Evolutionary conservation across 495 filamentous ascomycete species (phyloP).

Genomic region (Ascobolus immersus): DNA sequence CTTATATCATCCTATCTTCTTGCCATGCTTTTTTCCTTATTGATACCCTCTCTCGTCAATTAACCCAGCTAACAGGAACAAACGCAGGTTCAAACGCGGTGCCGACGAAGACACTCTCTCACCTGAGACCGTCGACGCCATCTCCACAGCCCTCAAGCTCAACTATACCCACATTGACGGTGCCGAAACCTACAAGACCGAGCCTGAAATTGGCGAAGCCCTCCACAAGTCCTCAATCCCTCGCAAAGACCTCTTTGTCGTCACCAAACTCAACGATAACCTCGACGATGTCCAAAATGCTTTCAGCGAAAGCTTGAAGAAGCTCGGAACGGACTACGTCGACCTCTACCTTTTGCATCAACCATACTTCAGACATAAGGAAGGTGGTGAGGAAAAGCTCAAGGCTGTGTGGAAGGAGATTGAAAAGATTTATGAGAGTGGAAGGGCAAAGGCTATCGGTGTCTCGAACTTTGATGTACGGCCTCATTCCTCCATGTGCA

Average conservation of each 20-base stretch:
- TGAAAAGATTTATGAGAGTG: slow-evolving; percentile 44
- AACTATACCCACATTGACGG: slow-evolving; percentile 59
- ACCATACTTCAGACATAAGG: slow-evolving; percentile 53
- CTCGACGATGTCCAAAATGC: slow-evolving; percentile 32
- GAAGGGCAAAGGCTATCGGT: slow-evolving; percentile 52
- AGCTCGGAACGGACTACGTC: slow-evolving; percentile 53
- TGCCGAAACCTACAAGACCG: slow-evolving; percentile 67
- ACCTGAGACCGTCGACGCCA: slow-evolving; percentile 33
- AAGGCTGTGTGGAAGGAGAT: slow-evolving; percentile 51
- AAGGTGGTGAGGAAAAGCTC: slow-evolving; percentile 32
- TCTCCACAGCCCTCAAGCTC: slow-evolving; percentile 40
- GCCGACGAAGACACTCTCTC: no score
- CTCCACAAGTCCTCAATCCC: slow-evolving; percentile 42
- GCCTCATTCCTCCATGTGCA: slow-evolving; percentile 34
- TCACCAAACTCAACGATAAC: slow-evolving; percentile 42
- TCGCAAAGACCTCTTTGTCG: slow-evolving; percentile 46
- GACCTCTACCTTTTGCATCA: slow-evolving; percentile 66
- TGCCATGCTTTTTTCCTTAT: no score
- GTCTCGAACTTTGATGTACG: slow-evolving; percentile 84
- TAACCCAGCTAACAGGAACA: no score
- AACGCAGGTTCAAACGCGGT: no score
- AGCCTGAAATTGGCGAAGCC: slow-evolving; percentile 45
- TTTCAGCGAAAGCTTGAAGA: slow-evolving; percentile 46
- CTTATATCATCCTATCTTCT: no score
- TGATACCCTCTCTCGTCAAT: no score